Conservation (phyloP, 768 basidiomycete genomes). For the Lentinula guzmanii region DNA sequence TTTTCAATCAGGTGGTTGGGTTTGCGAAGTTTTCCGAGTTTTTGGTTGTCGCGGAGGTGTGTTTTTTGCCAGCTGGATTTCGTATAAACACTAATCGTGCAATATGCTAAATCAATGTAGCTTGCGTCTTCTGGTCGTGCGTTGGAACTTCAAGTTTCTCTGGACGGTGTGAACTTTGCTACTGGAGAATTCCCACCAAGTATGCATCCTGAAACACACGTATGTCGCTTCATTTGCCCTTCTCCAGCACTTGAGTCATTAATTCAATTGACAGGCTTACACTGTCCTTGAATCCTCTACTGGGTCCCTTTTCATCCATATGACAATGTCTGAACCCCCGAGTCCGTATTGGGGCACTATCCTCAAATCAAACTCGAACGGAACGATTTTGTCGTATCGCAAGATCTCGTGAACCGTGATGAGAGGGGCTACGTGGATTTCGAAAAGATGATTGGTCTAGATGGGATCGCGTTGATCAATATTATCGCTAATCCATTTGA, state of each 20-base stretch:
- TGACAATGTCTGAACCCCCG: constrained; percentile 80
- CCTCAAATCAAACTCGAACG: constrained; percentile 96
- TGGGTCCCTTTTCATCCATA: constrained; percentile 88
- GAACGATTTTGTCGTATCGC: constrained; percentile 87
- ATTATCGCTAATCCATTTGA: constrained; percentile 78
- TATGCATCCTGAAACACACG: constrained; percentile 87
- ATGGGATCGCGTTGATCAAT: constrained; percentile 94
- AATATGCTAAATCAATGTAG: constrained; percentile 20
- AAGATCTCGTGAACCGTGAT: constrained; percentile 91
- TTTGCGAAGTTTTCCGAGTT: constrained; percentile 98
- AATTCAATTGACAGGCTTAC: constrained; percentile 54
- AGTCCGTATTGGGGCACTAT: constrained; percentile 85
- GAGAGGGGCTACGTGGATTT: constrained; percentile 87
- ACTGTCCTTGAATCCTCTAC: constrained; percentile 94
- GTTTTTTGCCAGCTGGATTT: constrained; percentile 12
- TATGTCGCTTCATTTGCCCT: constrained; percentile 28
- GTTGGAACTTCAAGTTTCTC: constrained; percentile 84
- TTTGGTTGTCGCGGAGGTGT: constrained; percentile 89
- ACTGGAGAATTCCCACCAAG: constrained; percentile 85
- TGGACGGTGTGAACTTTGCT: constrained; percentile 85
- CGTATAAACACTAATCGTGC: no score
- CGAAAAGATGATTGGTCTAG: constrained; percentile 94
- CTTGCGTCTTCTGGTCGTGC: constrained; percentile 47
- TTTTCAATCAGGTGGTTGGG: constrained; percentile 88
- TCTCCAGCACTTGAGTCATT: not conserved